A percentile compares a stretch with the other conserved stretches of the same genome.
These are phyloP conservation scores for Magnaporthiopsis rhizophila DNA, from an alignment of 2,329 filamentous ascomycete species.

Conservation along the genomic window DNA sequence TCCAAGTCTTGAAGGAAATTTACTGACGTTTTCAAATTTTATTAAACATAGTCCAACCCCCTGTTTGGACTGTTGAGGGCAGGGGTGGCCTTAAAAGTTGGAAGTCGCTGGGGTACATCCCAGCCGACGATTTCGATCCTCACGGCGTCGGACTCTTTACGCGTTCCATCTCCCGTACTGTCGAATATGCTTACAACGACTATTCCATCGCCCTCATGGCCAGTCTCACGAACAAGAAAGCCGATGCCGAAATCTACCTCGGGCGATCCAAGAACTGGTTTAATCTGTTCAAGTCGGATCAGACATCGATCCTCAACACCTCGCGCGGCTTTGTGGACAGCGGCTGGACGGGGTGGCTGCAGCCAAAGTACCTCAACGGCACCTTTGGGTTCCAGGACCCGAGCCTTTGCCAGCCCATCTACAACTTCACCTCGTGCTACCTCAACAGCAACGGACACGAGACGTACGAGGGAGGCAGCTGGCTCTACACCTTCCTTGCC, in stretches of 20 bases:
- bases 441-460: slow-evolving; percentile 39
- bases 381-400: slow-evolving; percentile 62
- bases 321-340: slow-evolving; percentile 42
- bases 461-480: slow-evolving; percentile 60
- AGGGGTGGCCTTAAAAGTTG: slow-evolving; percentile 62
- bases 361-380: slow-evolving; percentile 55
- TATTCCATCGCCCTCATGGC: slow-evolving; percentile 56
- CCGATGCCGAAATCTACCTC: slow-evolving; percentile 49
- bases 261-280: slow-evolving; percentile 52
- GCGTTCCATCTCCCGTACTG: slow-evolving; percentile 58
- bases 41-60: slow-evolving; percentile 41
- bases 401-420: slow-evolving; percentile 47
- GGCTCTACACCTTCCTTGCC: slow-evolving; percentile 59
- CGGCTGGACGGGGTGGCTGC: slow-evolving; percentile 58
- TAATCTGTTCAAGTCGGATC: slow-evolving; percentile 52
- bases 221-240: slow-evolving; percentile 38
- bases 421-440: slow-evolving; percentile 23
- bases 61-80: slow-evolving; percentile 59
- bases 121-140: slow-evolving; percentile 54
- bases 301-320: slow-evolving; percentile 35
- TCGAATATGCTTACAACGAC: slow-evolving; percentile 70
- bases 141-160: slow-evolving; percentile 56
- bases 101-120: slow-evolving; percentile 61
- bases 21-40: neutral
- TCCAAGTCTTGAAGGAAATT: neutral